These are phyloP conservation scores for Lojkania enalia DNA, from an alignment of 2,329 filamentous ascomycete species.

Conservation along the genomic window DNA sequence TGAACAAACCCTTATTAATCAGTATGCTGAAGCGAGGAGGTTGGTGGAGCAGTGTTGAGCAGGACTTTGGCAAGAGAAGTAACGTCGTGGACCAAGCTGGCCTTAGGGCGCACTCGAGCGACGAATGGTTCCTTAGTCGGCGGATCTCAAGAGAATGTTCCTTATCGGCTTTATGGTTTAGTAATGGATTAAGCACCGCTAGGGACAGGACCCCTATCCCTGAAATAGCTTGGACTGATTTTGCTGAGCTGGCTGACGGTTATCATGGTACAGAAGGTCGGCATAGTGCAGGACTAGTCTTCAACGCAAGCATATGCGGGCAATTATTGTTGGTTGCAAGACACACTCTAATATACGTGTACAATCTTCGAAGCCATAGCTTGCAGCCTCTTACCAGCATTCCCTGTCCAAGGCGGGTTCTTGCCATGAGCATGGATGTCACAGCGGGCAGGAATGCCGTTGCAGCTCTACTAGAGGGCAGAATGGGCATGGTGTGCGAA, in stretches of 20 bases:
- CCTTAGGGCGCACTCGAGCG: constrained; percentile 7
- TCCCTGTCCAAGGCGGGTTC: constrained; percentile 59
- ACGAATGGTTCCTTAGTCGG: constrained; percentile 51
- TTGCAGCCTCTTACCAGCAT: constrained; percentile 57
- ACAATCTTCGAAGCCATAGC: constrained; percentile 47
- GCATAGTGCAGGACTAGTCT: constrained; percentile 42
- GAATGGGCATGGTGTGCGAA: constrained; percentile 65
- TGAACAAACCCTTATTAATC: constrained; percentile 56
- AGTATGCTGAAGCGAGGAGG: constrained; percentile 60
- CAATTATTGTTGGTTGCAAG: constrained; percentile 61
- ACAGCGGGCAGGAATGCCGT: constrained; percentile 59
- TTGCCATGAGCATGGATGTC: constrained; percentile 66
- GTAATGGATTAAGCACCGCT: constrained; percentile 30
- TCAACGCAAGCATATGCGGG: constrained; percentile 61
- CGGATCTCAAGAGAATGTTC: constrained; percentile 55
- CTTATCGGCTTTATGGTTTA: constrained; percentile 48
- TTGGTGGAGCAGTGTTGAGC: constrained; percentile 48
- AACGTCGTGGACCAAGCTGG: neutral
- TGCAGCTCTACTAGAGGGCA: constrained; percentile 62
- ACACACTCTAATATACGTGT: constrained; percentile 60
- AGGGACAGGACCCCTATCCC: constrained; percentile 14
- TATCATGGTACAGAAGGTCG: constrained; percentile 15
- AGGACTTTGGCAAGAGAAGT: constrained; percentile 7
- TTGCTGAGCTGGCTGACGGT: constrained; percentile 36
- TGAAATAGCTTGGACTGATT: constrained; percentile 36